Percentiles rank a stretch among this genome's conserved stretches.
Conservation (phyloP, 2,329 filamentous ascomycete genomes). For the Didymella segeticola region DNA sequence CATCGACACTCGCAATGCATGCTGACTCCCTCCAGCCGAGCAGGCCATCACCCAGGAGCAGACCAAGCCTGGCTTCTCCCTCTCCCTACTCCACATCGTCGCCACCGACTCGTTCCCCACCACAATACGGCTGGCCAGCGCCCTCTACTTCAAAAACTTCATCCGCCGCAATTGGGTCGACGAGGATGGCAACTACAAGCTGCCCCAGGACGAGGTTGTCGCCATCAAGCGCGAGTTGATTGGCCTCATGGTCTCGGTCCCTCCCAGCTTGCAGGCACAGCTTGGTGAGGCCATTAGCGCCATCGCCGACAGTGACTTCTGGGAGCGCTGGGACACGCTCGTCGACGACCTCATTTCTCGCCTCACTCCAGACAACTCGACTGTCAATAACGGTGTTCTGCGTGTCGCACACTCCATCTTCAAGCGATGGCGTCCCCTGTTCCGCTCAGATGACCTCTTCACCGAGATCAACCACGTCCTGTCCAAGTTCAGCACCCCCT, state of each 20-base stretch:
- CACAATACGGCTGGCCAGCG: conserved; percentile 84
- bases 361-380: conserved; percentile 79
- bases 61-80: conserved; percentile 83
- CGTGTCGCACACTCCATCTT: conserved; percentile 99
- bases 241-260: conserved; percentile 93
- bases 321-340: conserved; percentile 93
- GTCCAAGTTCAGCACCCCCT: conserved; percentile 80
- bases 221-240: conserved; percentile 96
- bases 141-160: conserved; percentile 98
- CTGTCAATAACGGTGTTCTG: conserved; percentile 90
- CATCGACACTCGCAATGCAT: background rate
- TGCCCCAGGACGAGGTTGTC: conserved; percentile 79
- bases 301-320: conserved; percentile 98
- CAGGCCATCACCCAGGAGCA: conserved; percentile 79
- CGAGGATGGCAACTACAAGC: conserved; percentile 92
- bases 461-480: conserved; percentile 97
- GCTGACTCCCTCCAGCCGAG: conserved; percentile 69
- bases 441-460: conserved; percentile 90
- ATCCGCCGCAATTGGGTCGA: conserved; percentile 94
- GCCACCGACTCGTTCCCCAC: conserved; percentile 73
- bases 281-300: conserved; percentile 95
- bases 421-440: conserved; percentile 91
- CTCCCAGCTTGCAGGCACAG: conserved; percentile 86
- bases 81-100: conserved; percentile 86
- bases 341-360: conserved; percentile 90